phyloP scores from a whole-genome alignment of 495 filamentous ascomycete species.

The Usnea hakonensis region DNA sequence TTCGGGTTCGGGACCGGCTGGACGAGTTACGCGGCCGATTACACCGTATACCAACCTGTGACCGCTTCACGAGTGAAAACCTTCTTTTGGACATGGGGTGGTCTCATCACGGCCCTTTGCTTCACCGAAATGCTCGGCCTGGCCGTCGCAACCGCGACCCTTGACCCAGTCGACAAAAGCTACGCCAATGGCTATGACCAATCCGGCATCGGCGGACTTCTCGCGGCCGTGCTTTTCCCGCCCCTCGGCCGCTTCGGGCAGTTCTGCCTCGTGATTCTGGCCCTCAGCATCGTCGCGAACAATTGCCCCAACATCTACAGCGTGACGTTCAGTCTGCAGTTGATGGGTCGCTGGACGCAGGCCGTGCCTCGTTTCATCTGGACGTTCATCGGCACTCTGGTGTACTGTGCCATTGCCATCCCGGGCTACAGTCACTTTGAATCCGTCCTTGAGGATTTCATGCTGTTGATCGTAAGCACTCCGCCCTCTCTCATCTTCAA shows the following conservation, averaged over 20 bases:
- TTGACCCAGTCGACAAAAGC: constrained; percentile 40
- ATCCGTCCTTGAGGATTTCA: constrained; percentile 65
- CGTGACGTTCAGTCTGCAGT: constrained; percentile 65
- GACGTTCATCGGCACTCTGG: constrained; percentile 58
- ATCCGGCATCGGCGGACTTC: constrained; percentile 62
- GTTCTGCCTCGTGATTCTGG: constrained; percentile 75
- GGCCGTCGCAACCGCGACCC: constrained; percentile 59
- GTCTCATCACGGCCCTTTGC: constrained; percentile 62
- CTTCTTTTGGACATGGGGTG: constrained; percentile 63
- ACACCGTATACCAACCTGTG: constrained; percentile 73
- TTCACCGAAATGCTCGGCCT: constrained; percentile 77
- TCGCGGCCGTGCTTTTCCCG: constrained; percentile 58
- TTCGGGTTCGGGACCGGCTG: constrained; percentile 77
- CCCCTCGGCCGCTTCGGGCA: constrained; percentile 67
- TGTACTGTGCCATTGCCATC: constrained; percentile 69
- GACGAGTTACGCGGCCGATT: constrained; percentile 74
- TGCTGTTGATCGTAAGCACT: constrained; percentile 56
- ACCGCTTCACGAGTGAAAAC: constrained; percentile 49
- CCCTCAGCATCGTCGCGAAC: constrained; percentile 72
- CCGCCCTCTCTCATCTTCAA: neutral
- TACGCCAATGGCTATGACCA: constrained; percentile 54
- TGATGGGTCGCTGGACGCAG: constrained; percentile 56
- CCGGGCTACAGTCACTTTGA: constrained; percentile 71
- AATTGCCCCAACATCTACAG: constrained; percentile 91
- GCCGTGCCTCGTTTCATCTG: constrained; percentile 71